Evolutionary conservation across 2,329 filamentous ascomycete species (phyloP), one percentile per base, ranked within the genome.

Genomic region (Alternaria sp.): DNA sequence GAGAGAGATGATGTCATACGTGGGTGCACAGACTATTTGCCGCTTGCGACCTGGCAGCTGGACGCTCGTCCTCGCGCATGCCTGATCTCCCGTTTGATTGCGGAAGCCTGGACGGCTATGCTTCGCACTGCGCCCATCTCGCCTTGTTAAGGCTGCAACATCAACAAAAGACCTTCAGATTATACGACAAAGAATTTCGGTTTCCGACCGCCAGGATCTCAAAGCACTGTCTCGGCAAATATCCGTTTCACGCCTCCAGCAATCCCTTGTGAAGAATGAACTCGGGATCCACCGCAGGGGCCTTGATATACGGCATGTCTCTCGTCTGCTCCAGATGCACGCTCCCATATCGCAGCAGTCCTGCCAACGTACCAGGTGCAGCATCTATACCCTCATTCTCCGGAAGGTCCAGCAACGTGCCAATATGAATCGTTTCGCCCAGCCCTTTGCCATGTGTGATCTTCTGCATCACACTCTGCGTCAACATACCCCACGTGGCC

Each of bases 281-380:
- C 11, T 65, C 57, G 2, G 55, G 32, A 1, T 57, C 59, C 2
- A 69, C 67, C 46, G 51, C 50, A 30, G 64, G 50, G 9, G 70
- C 63, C 13, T 74, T 62, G 10, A 74, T 62, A 50, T 70, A 74
- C 15, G 57, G 59, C 45, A 76, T 70, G 2, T 50, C 77, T 26
- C 79, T 70, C 12, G 66, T 77, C 68, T 81, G 79, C 45, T 77
- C 73, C 28, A 80, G 72, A 62, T 79, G 71, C 2, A 79, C 65
- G 40, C 77, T 77, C 0, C 77, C 79, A 45, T 77, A 79, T 26
- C 80, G 64, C 25, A 82, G 61, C 54, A 79, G 63, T 58, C 79
- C 79, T 2, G 74, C 78, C 70, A 81, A 81, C 0, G 80, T 79
- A 3, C 75, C 79, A 4, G 71, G 66, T 12, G 61, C 72, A 21